phyloP scores from a whole-genome alignment of 2,329 filamentous ascomycete species.

The Xylariales sp. region DNA sequence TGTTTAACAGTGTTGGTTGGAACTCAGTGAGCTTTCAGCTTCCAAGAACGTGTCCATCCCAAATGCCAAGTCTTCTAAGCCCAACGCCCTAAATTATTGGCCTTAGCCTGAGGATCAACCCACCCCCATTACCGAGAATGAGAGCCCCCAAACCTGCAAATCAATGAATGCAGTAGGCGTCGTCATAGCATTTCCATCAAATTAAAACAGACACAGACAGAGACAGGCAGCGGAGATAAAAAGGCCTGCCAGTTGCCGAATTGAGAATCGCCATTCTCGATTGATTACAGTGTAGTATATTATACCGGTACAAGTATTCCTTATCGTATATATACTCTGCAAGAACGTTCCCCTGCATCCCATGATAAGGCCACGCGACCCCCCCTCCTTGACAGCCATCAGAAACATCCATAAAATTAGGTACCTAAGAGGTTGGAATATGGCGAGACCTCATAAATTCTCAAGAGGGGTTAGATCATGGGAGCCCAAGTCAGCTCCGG shows the following conservation, averaged over 20 bases:
- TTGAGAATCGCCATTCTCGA: not conserved
- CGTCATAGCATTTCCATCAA: constrained; percentile 2
- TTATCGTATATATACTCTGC: constrained; percentile 24
- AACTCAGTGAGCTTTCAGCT: constrained; percentile 24
- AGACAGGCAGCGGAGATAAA: not conserved
- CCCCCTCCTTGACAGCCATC: constrained; percentile 7
- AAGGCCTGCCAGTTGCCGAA: constrained; percentile 19
- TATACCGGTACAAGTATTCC: constrained; percentile 10
- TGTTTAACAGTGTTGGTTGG: not conserved
- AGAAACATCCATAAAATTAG: constrained; percentile 11
- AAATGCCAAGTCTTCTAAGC: constrained; percentile 19
- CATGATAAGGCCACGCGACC: constrained; percentile 36
- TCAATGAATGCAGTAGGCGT: constrained; percentile 11
- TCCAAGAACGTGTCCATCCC: constrained; percentile 19
- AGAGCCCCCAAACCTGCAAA: constrained; percentile 6
- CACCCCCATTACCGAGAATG: constrained; percentile 1
- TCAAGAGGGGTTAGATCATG: constrained; percentile 24
- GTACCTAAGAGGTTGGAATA: constrained; percentile 10
- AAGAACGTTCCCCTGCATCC: constrained; percentile 14
- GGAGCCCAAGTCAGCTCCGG: constrained; percentile 15
- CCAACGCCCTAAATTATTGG: constrained; percentile 19
- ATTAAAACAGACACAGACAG: constrained; percentile 4
- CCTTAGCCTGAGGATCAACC: not conserved
- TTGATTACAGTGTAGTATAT: constrained; percentile 33
- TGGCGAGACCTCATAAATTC: constrained; percentile 20